These are phyloP conservation scores for Xylariaceae sp. DNA, from an alignment of 2,329 filamentous ascomycete genomes.

Conservation along the genomic window DNA sequence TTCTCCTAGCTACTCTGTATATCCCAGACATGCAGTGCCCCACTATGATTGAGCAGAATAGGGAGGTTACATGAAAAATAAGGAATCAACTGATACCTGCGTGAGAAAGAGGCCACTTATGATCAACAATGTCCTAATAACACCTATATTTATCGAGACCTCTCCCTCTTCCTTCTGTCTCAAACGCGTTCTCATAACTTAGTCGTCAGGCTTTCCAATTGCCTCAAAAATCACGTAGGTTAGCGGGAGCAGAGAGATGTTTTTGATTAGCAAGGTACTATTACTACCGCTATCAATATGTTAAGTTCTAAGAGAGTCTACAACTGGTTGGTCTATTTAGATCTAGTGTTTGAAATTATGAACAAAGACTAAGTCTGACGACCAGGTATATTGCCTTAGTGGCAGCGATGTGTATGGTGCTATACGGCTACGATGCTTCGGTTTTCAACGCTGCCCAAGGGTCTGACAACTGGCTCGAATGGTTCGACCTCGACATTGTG, in stretches of 20 bases:
- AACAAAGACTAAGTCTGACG: conserved; percentile 1
- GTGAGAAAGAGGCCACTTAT: background rate
- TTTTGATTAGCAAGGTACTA: background rate
- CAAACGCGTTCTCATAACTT: background rate
- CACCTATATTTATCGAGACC: background rate
- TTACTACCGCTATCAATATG: conserved; percentile 33
- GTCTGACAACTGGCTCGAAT: conserved; percentile 66
- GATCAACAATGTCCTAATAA: background rate
- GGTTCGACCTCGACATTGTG: conserved; percentile 56
- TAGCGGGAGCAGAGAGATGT: background rate
- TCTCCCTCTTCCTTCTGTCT: background rate
- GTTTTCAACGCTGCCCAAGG: conserved; percentile 74
- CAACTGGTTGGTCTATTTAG: conserved; percentile 44
- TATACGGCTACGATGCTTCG: conserved; percentile 75
- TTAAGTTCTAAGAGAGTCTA: conserved; percentile 43
- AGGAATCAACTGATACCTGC: background rate
- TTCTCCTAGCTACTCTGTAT: background rate
- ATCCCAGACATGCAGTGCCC: background rate
- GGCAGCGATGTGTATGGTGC: conserved; percentile 73
- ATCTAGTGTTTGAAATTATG: background rate
- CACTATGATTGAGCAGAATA: background rate
- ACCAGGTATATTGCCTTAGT: conserved; percentile 68
- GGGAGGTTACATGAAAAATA: background rate
- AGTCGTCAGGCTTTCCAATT: background rate
- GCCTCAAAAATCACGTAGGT: background rate